Evolutionary conservation across 2,329 filamentous ascomycete genomes (phyloP).

Genomic region (Biscogniauxia marginata): DNA sequence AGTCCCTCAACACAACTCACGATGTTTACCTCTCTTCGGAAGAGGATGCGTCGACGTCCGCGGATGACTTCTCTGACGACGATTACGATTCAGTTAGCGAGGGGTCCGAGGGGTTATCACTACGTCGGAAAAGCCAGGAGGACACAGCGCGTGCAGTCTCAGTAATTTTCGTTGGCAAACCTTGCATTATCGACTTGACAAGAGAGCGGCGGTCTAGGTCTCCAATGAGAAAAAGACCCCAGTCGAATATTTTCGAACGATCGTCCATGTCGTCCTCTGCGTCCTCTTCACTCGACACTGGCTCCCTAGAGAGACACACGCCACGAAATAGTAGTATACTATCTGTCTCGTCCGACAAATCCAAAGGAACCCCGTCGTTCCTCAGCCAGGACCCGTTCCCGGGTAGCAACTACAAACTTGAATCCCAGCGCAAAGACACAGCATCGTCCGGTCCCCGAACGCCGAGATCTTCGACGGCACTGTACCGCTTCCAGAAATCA

Average conservation of each 20-base stretch:
- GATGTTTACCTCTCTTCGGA: conserved; percentile 65
- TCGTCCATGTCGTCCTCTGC: conserved; percentile 15
- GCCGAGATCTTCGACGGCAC: conserved; percentile 43
- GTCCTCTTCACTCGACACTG: conserved; percentile 28
- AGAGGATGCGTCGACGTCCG: conserved; percentile 62
- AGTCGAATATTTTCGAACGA: conserved; percentile 21
- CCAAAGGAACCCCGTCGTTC: conserved; percentile 45
- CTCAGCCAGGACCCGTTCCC: conserved; percentile 56
- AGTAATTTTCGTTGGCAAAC: conserved; percentile 59
- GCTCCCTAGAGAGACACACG: conserved; percentile 33
- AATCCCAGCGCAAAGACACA: conserved; percentile 26
- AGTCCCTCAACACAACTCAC: conserved; percentile 48
- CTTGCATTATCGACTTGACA: conserved; percentile 53
- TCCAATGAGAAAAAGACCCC: conserved; percentile 35
- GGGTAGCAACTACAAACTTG: conserved; percentile 35
- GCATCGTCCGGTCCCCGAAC: conserved; percentile 38
- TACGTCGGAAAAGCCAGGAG: conserved; percentile 45
- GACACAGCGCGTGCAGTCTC: conserved; percentile 59
- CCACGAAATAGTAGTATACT: conserved; percentile 44
- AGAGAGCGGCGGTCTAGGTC: conserved; percentile 43
- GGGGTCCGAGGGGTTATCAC: conserved; percentile 23
- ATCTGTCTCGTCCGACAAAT: conserved; percentile 24
- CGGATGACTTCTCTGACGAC: conserved; percentile 59
- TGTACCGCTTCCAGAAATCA: conserved; percentile 49
- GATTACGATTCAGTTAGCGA: conserved; percentile 48